Percentiles rank a stretch among this genome's conserved stretches.
phyloP scores from a whole-genome alignment of 306 rosid species.

The Coriaria nepalensis region DNA sequence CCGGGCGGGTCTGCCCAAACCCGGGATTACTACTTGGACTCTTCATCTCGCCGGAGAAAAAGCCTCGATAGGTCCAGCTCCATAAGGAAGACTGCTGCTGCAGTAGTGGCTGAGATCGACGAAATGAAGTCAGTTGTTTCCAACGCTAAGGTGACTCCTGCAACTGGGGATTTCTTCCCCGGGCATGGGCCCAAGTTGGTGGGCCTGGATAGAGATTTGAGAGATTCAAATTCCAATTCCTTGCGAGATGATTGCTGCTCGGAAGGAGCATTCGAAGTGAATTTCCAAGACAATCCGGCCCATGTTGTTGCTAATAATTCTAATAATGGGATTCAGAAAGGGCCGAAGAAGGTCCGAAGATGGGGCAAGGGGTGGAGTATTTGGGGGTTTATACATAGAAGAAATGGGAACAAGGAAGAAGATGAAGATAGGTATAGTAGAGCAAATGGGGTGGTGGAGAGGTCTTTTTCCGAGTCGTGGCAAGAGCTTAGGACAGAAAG shows the following conservation, averaged over 20 bases:
- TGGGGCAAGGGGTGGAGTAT: conserved; percentile 92
- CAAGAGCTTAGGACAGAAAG: conserved; percentile 65
- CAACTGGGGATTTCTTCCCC: conserved; percentile 33
- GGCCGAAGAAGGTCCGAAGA: conserved; percentile 52
- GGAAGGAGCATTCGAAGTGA: conserved; percentile 49
- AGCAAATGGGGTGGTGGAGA: conserved; percentile 44
- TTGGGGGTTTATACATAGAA: conserved; percentile 65
- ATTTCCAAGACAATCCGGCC: conserved; percentile 34
- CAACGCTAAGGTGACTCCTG: conserved; percentile 58
- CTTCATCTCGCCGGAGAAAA: conserved; percentile 61
- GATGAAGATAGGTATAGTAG: conserved; percentile 63
- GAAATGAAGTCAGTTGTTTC: conserved; percentile 68
- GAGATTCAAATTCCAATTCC: conserved; percentile 65
- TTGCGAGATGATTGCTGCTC: conserved; percentile 52
- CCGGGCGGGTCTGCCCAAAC: conserved; percentile 89
- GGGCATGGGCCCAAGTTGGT: conserved; percentile 46
- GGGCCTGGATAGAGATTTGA: conserved; percentile 36
- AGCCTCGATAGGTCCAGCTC: conserved; percentile 91
- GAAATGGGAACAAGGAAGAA: conserved; percentile 54
- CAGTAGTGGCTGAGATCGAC: conserved; percentile 87
- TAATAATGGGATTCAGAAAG: conserved; percentile 45
- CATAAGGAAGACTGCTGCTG: conserved; percentile 79
- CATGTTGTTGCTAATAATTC: conserved; percentile 12
- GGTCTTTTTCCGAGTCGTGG: conserved; percentile 87
- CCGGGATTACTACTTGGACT: conserved; percentile 68